A percentile compares a stretch with the other conserved stretches of the same genome.
Conservation (phyloP, 805 yeast species). For the Brettanomyces naardenensis region DNA sequence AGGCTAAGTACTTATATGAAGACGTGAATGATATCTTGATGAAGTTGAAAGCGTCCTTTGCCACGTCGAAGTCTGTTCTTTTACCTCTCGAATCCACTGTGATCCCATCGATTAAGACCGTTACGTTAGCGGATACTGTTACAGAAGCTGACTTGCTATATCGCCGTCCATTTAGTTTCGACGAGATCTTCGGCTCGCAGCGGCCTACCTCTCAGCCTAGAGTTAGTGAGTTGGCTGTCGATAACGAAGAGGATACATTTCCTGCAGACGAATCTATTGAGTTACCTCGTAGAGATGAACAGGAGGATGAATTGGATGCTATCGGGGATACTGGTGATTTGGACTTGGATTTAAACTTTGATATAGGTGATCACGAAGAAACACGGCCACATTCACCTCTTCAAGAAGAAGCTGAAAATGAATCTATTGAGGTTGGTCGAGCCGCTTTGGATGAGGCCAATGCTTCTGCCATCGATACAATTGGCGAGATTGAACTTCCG, state of each 20-base stretch:
- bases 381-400: conserved; percentile 3
- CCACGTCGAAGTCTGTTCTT: conserved; percentile 40
- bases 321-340: conserved; percentile 24
- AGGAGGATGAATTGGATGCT: conserved; percentile 23
- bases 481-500: conserved; percentile 32
- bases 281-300: conserved; percentile 11
- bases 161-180: conserved; percentile 49
- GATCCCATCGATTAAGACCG: conserved; percentile 47
- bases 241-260: conserved; percentile 4
- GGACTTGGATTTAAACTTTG: conserved; percentile 27
- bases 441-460: conserved; percentile 23
- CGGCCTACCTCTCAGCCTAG: conserved; percentile 32
- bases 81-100: conserved; percentile 55
- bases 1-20: conserved; percentile 74
- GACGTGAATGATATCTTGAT: conserved; percentile 74
- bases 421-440: conserved; percentile 50
- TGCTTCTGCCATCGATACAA: conserved; percentile 15
- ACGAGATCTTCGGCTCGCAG: conserved; percentile 22
- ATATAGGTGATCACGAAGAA: conserved; percentile 14
- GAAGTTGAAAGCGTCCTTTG: conserved; percentile 63
- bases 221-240: conserved; percentile 18
- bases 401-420: conserved; percentile 22
- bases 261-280: conserved; percentile 5
- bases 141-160: conserved; percentile 68
- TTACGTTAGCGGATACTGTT: conserved; percentile 68